These are phyloP conservation scores for Suillus tomentosus DNA, from an alignment of 768 basidiomycete species.

Conservation along the genomic window DNA sequence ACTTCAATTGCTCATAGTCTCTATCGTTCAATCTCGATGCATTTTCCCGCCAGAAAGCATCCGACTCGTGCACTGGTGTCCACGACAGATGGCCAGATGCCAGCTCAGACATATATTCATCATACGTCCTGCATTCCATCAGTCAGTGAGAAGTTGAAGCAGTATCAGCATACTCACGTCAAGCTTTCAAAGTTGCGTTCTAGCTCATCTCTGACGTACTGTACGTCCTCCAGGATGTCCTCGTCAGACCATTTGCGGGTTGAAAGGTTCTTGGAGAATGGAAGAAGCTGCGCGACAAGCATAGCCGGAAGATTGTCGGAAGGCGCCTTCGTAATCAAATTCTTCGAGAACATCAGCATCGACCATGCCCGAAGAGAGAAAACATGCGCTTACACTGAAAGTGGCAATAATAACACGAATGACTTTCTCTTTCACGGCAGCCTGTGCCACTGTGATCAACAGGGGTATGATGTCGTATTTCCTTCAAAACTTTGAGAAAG, in stretches of 20 bases:
- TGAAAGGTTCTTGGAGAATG: conserved; percentile 83
- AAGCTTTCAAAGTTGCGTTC: conserved; percentile 82
- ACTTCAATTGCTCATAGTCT: conserved; percentile 86
- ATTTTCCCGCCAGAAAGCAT: conserved; percentile 98
- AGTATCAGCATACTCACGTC: conserved; percentile 57
- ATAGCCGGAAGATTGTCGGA: conserved; percentile 88
- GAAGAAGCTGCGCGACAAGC: conserved; percentile 84
- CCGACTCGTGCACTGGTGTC: conserved; percentile 95
- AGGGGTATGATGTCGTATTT: conserved; percentile 89
- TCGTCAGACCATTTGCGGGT: conserved; percentile 93
- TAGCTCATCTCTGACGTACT: conserved; percentile 86
- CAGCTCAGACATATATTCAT: conserved; percentile 93
- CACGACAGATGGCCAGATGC: conserved; percentile 89
- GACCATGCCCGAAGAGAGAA: not conserved
- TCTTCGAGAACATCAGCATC: conserved; percentile 47
- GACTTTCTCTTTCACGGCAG: conserved; percentile 95
- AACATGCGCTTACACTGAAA: conserved; percentile 60
- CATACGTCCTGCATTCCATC: conserved; percentile 73
- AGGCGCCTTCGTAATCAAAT: conserved; percentile 88
- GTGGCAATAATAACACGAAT: conserved; percentile 91
- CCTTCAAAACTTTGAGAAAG: conserved; percentile 42
- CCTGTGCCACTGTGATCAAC: conserved; percentile 81
- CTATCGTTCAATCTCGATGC: conserved; percentile 83
- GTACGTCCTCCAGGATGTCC: conserved; percentile 90
- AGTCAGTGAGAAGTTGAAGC: not conserved